Evolutionary conservation across 176 grass and related monocot genomes (phyloP).

Genomic region (Rhynchospora breviuscula): DNA sequence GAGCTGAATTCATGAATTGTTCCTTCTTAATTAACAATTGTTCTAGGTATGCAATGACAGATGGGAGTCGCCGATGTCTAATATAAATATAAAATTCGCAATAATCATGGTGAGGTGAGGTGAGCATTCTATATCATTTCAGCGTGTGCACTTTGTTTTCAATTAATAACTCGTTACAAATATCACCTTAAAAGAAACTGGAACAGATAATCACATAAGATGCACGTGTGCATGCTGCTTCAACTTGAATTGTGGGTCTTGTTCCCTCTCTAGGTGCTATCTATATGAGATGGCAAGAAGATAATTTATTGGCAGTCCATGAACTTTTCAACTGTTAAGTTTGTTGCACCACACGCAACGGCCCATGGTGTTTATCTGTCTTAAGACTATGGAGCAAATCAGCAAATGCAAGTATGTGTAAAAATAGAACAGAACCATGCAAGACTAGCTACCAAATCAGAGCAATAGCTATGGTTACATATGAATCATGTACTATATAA

Average conservation of each 20-base stretch:
- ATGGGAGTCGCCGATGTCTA: not conserved
- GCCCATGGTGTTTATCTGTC: not conserved
- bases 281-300: not conserved
- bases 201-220: not conserved
- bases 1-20: not conserved
- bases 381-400: not conserved
- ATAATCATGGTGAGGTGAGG: not conserved
- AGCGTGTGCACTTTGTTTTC: not conserved
- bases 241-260: constrained; percentile 4
- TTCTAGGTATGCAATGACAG: not conserved
- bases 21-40: not conserved
- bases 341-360: not conserved
- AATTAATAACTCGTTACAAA: not conserved
- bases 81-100: not conserved
- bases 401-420: not conserved
- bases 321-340: not conserved
- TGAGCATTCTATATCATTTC: not conserved
- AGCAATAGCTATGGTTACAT: not conserved
- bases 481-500: not conserved
- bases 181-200: not conserved
- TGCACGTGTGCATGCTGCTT: constrained; percentile 6
- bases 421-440: not conserved
- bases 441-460: not conserved
- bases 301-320: not conserved
- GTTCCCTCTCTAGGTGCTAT: not conserved